Conservation (phyloP, 2,329 filamentous ascomycete genomes). For the Phialophora expanda region DNA sequence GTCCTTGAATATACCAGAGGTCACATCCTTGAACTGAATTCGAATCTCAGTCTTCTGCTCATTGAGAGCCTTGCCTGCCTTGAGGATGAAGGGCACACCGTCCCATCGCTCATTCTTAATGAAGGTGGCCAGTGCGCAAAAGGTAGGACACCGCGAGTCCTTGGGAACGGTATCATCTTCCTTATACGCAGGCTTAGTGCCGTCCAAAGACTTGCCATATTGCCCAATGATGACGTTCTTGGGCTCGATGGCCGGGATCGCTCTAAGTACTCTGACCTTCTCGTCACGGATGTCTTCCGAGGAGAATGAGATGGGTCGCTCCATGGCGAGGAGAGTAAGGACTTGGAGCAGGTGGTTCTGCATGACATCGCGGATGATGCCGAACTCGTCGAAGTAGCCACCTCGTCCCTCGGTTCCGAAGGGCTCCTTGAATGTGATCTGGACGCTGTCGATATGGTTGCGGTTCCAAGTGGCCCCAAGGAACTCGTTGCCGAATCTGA, state of each 20-base stretch:
- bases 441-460: constrained; percentile 98
- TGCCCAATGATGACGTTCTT: constrained; percentile 99
- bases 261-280: constrained; percentile 91
- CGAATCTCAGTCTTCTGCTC: constrained; percentile 99
- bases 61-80: constrained; percentile 97
- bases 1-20: constrained; percentile 99
- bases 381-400: constrained; percentile 99
- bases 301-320: constrained; percentile 96
- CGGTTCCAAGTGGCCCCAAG: constrained; percentile 98
- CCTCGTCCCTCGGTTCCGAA: constrained; percentile 98
- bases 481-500: constrained; percentile 98
- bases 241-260: constrained; percentile 92
- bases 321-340: constrained; percentile 94
- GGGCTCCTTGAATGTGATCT: constrained; percentile 99
- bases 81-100: constrained; percentile 98
- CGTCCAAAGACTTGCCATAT: constrained; percentile 94
- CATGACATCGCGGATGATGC: constrained; percentile 99
- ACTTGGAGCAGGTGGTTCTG: constrained; percentile 99
- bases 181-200: constrained; percentile 96
- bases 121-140: constrained; percentile 95
- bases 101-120: constrained; percentile 99
- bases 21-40: constrained; percentile 99
- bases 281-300: constrained; percentile 98
- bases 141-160: constrained; percentile 95
- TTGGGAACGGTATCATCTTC: constrained; percentile 98